These are phyloP conservation scores for Grosmannia clavigera DNA, from an alignment of 2,329 filamentous ascomycete genomes.

Conservation along the genomic window DNA sequence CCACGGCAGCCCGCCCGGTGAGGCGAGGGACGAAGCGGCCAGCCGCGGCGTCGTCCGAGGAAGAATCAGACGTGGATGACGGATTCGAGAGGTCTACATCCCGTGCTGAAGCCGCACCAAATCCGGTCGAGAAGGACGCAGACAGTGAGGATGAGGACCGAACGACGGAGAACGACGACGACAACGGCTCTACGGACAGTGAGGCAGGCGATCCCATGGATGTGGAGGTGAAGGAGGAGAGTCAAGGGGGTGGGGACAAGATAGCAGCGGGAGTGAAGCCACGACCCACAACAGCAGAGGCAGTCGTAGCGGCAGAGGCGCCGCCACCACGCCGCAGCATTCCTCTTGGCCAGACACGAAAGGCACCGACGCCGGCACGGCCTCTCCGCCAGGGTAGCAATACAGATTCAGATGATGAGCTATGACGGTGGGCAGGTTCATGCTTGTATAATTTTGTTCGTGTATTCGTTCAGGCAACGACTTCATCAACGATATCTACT, in stretches of 20 bases:
- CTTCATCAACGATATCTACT: neutral
- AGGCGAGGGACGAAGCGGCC: slow-evolving; percentile 15
- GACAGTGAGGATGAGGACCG: slow-evolving; percentile 13
- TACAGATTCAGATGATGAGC: slow-evolving; percentile 44
- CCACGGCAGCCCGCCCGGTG: slow-evolving; percentile 12
- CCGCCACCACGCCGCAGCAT: slow-evolving; percentile 17
- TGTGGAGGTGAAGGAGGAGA: neutral
- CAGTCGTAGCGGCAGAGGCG: slow-evolving; percentile 8
- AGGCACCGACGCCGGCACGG: slow-evolving; percentile 11
- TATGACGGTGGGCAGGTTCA: slow-evolving; percentile 22
- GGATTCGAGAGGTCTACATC: slow-evolving; percentile 26
- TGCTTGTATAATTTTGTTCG: neutral
- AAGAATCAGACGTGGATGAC: slow-evolving; percentile 28
- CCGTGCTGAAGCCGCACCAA: neutral
- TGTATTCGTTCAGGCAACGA: neutral
- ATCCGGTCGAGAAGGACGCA: slow-evolving; percentile 24
- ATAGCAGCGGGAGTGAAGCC: neutral
- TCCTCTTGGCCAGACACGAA: slow-evolving; percentile 7
- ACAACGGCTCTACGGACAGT: slow-evolving; percentile 29
- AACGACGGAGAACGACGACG: slow-evolving; percentile 22
- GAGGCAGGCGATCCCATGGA: slow-evolving; percentile 22
- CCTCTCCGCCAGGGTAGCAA: slow-evolving; percentile 22
- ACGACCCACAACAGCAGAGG: slow-evolving; percentile 6
- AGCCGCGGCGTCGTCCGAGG: slow-evolving; percentile 24
- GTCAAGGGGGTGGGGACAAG: neutral